phyloP scores from a whole-genome alignment of 140 eudicot genomes.

The Oenanthe javanica region DNA sequence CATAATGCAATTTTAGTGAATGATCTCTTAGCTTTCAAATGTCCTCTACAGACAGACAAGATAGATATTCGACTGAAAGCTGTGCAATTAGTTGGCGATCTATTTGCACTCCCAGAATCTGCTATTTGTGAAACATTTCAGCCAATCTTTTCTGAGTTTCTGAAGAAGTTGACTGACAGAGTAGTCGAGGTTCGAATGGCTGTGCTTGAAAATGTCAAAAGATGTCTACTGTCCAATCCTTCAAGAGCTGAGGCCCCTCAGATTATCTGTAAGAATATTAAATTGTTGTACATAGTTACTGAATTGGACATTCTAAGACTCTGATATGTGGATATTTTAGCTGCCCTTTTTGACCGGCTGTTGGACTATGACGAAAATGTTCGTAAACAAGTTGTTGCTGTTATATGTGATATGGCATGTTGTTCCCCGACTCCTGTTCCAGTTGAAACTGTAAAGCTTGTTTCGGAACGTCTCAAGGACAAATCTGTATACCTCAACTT shows the following conservation, averaged over 20 bases:
- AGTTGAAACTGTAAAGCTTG: conserved; percentile 66
- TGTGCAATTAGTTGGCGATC: conserved; percentile 70
- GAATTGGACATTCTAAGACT: conserved; percentile 8
- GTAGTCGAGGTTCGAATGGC: conserved; percentile 68
- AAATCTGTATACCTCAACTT: conserved; percentile 58
- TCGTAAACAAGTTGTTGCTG: conserved; percentile 85
- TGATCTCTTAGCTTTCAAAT: not conserved
- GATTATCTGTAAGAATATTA: conserved; percentile 48
- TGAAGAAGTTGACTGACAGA: conserved; percentile 71
- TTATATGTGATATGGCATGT: conserved; percentile 67
- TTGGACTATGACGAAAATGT: conserved; percentile 86
- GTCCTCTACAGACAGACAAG: conserved; percentile 56
- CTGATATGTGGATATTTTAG: conserved; percentile 36
- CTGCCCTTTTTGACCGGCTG: conserved; percentile 73
- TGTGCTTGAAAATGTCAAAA: conserved; percentile 65
- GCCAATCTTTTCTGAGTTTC: conserved; percentile 69
- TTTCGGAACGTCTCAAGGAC: conserved; percentile 79
- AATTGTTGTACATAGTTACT: not conserved
- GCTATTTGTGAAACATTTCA: conserved; percentile 54
- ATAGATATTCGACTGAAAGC: conserved; percentile 66
- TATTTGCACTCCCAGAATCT: conserved; percentile 62
- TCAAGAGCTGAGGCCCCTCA: conserved; percentile 63
- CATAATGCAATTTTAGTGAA: not conserved
- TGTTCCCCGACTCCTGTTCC: conserved; percentile 48
- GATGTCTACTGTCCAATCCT: conserved; percentile 65